A percentile compares a stretch with the other conserved stretches of the same genome.
phyloP scores from a whole-genome alignment of 345 rosid species.

The Acer campestre region DNA sequence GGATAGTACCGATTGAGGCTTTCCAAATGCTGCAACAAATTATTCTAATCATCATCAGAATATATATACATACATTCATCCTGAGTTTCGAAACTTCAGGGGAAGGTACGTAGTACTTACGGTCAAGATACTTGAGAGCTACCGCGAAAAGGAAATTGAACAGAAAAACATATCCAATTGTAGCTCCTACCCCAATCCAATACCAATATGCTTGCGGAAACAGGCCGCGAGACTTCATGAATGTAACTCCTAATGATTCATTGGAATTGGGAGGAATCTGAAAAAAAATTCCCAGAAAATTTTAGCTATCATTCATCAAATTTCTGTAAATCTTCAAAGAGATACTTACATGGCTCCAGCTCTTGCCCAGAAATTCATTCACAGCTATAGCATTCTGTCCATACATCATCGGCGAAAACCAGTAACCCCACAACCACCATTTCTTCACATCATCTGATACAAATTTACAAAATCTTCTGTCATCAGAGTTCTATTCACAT shows the following conservation, averaged over 20 bases:
- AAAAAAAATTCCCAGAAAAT: constrained; percentile 10
- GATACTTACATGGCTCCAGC: constrained; percentile 59
- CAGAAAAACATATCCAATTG: constrained; percentile 55
- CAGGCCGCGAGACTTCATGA: constrained; percentile 69
- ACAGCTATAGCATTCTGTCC: constrained; percentile 61
- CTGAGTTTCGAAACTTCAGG: not conserved
- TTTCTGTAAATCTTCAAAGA: not conserved
- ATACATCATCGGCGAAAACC: constrained; percentile 71
- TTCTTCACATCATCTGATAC: constrained; percentile 47
- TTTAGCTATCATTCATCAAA: not conserved
- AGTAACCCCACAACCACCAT: constrained; percentile 79
- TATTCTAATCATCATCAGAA: constrained; percentile 16
- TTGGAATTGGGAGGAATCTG: constrained; percentile 56
- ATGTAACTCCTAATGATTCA: constrained; percentile 65
- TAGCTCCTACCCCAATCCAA: constrained; percentile 80
- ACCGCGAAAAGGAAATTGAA: constrained; percentile 70
- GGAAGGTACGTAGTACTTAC: constrained; percentile 46
- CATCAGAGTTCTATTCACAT: constrained; percentile 17
- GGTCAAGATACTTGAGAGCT: constrained; percentile 67
- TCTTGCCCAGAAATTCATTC: constrained; percentile 64
- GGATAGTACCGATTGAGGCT: constrained; percentile 56
- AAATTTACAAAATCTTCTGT: constrained; percentile 15
- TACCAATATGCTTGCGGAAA: constrained; percentile 79
- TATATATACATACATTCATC: not conserved
- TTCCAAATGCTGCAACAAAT: constrained; percentile 56